Conservation (phyloP, 2,329 filamentous ascomycete genomes). For the Iodosphaeria phyllophila region DNA sequence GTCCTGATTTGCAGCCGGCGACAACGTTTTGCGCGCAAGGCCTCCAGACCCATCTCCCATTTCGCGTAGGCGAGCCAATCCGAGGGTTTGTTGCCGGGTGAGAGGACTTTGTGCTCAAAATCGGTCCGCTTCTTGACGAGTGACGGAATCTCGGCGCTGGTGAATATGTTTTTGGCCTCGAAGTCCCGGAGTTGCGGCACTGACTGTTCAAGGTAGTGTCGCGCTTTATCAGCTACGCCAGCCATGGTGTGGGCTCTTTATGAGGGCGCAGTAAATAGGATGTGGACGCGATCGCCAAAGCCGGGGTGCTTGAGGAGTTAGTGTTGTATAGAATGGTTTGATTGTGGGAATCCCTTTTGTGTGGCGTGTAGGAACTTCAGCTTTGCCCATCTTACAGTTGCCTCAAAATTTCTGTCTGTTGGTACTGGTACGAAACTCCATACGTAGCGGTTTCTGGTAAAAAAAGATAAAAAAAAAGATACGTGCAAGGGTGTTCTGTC, state of each 20-base stretch:
- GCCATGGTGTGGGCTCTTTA: slow-evolving; percentile 44
- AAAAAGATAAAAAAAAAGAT: too few relatives aligned
- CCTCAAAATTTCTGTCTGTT: too few relatives aligned
- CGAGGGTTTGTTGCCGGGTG: slow-evolving; percentile 53
- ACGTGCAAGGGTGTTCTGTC: too few relatives aligned
- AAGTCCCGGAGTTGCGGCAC: slow-evolving; percentile 86
- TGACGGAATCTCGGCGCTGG: slow-evolving; percentile 71
- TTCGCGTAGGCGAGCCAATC: slow-evolving; percentile 75
- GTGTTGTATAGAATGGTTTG: too few relatives aligned
- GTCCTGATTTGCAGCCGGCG: slow-evolving; percentile 59
- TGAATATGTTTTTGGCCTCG: slow-evolving; percentile 82
- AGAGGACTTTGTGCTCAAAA: slow-evolving; percentile 80
- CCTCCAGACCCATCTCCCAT: slow-evolving; percentile 52
- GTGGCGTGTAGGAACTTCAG: neutral
- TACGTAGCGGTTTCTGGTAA: too few relatives aligned
- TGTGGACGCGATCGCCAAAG: too few relatives aligned
- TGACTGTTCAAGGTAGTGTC: slow-evolving; percentile 83
- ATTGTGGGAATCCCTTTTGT: neutral
- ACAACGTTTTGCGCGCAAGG: slow-evolving; percentile 65
- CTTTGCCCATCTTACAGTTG: too few relatives aligned
- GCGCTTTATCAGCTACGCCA: slow-evolving; percentile 77
- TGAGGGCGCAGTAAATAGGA: too few relatives aligned
- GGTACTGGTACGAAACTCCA: too few relatives aligned
- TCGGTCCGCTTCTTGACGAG: slow-evolving; percentile 83
- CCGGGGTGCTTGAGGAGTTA: too few relatives aligned